phyloP scores from a whole-genome alignment of 83 land plant species.

The Thuja plicata region DNA sequence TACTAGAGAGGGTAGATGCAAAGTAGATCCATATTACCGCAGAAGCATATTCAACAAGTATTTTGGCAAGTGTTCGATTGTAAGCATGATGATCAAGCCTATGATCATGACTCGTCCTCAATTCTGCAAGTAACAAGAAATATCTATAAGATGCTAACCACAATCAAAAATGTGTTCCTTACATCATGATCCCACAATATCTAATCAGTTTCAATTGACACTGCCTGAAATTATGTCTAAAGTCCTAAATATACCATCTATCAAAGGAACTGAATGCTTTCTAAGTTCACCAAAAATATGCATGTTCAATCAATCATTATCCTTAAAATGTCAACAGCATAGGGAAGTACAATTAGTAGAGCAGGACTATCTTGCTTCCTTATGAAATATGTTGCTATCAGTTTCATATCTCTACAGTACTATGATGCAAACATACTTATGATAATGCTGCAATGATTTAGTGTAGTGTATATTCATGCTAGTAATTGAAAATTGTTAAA shows the following conservation, averaged over 20 bases:
- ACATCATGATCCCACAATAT: neutral
- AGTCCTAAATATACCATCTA: neutral
- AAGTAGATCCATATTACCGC: conserved; percentile 39
- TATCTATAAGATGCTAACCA: neutral
- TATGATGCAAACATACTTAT: neutral
- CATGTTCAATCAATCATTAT: neutral
- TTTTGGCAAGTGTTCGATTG: conserved; percentile 60
- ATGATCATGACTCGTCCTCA: conserved; percentile 10
- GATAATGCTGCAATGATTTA: no score
- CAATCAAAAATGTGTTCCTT: neutral
- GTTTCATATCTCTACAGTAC: neutral
- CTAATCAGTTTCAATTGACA: neutral
- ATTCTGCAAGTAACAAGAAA: conserved; percentile 3
- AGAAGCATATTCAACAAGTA: conserved; percentile 57
- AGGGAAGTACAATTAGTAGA: neutral
- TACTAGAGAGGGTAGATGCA: neutral
- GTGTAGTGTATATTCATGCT: neutral
- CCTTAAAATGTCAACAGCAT: neutral
- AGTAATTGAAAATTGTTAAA: neutral
- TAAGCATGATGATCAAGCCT: conserved; percentile 18
- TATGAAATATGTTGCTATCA: neutral
- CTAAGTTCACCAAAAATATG: neutral
- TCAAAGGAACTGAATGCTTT: neutral
- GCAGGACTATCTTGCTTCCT: neutral
- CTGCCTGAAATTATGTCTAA: neutral